Base-by-base conservation (phyloP, 2,329 filamentous ascomycete genomes). In the Aspergillus uvarum region DNA sequence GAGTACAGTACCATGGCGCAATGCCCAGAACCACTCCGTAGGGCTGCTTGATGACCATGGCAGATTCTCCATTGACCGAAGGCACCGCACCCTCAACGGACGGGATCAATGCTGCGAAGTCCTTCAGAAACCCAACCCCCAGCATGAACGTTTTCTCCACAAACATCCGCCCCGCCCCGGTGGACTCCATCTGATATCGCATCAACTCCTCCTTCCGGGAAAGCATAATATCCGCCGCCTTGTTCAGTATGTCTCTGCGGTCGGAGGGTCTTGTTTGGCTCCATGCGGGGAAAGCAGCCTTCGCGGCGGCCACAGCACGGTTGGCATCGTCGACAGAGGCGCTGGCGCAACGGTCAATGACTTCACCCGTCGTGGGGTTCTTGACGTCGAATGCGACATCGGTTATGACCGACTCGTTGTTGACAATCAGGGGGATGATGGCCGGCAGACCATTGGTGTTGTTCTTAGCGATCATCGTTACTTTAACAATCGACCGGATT, bases 21-120 rank as follows among this genome's bases (percentile, higher is more conserved):
- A 96, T 92, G 2, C 86, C 87, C 31, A 96, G 78, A 16, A 93
- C 82, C 7, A 95, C 91, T 1, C 92, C 92, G 67, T 86, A 92
- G 0, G 92, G 91, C 75, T 93, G 89, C 70, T 87, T 88, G 64
- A 88, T 76, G 4, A 96, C 77, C 65, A 95, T 79, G 0, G 87
- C 90, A 52, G 77, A 81, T 24, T 81, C 81, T 0, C 81, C 82
- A 42, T 84, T 79, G 21, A 80, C 77, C 2, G 74, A 74, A 0
- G 83, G 83, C 19, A 84, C 80, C 10, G 71, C 69, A 1, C 83
- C 84, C 66, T 78, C 77, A 14, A 85, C 76, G 2, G 73, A 73
- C 6, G 77, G 71, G 26, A 83, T 76, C 49, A 81, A 74, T 7
- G 81, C 83, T 1, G 83, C 82, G 1, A 84, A 77, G 66, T 85